phyloP scores from a whole-genome alignment of 1,284 basidiomycete genomes.

The Prillingera fragicola region DNA sequence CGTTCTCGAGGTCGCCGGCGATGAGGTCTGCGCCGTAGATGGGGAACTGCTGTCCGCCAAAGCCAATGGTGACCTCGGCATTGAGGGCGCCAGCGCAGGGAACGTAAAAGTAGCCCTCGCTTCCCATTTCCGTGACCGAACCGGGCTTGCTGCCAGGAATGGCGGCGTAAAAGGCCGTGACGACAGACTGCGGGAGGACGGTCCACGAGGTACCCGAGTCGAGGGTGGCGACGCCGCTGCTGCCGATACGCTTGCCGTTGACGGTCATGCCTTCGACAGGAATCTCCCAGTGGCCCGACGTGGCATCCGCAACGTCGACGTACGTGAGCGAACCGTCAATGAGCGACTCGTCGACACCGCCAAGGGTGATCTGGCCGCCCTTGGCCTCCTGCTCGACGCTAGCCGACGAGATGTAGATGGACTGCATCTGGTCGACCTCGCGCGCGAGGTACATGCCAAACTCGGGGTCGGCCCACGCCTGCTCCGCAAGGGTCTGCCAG shows the following conservation, averaged over 20 bases:
- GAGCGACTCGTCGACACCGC: slow-evolving; percentile 57
- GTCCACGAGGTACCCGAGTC: slow-evolving; percentile 80
- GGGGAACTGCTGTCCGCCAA: slow-evolving; percentile 58
- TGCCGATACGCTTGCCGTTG: slow-evolving; percentile 30
- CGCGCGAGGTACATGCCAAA: slow-evolving; percentile 79
- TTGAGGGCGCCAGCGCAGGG: slow-evolving; percentile 68
- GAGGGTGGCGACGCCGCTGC: slow-evolving; percentile 41
- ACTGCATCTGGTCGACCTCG: slow-evolving; percentile 58
- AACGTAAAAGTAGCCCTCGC: slow-evolving; percentile 65
- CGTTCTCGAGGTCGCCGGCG: slow-evolving; percentile 52
- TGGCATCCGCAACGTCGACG: slow-evolving; percentile 52
- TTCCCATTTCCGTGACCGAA: slow-evolving; percentile 56
- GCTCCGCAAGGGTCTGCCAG: slow-evolving; percentile 60
- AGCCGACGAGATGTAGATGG: too few species aligned
- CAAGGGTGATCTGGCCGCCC: slow-evolving; percentile 77
- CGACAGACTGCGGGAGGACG: slow-evolving; percentile 63
- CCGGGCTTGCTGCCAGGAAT: slow-evolving; percentile 62
- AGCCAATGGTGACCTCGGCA: slow-evolving; percentile 65
- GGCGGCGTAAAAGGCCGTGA: slow-evolving; percentile 64
- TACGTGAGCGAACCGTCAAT: slow-evolving; percentile 78
- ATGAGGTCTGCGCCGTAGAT: slow-evolving; percentile 75
- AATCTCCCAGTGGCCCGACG: slow-evolving; percentile 52
- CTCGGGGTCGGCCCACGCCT: slow-evolving; percentile 59
- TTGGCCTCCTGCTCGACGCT: too few species aligned
- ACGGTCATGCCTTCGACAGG: slow-evolving; percentile 48